A percentile compares a stretch with the other conserved stretches of the same genome.
These are phyloP conservation scores for Phalaenopsis equestris DNA, from an alignment of 106 monocot species.

Conservation along the genomic window DNA sequence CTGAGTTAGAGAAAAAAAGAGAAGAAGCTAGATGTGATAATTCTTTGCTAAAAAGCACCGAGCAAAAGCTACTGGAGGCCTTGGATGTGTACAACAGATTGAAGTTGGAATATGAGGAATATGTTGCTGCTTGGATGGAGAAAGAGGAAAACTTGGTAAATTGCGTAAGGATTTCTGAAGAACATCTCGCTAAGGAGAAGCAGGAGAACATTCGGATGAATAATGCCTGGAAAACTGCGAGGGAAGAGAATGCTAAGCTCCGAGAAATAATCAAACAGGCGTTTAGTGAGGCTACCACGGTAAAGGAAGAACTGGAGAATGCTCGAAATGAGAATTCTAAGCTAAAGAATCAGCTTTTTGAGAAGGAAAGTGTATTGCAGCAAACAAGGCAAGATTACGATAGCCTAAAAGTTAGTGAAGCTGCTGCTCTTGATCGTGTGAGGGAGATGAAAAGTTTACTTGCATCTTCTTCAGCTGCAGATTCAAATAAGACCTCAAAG, in stretches of 20 bases:
- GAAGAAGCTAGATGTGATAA: neutral
- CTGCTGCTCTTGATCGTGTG: slow-evolving; percentile 34
- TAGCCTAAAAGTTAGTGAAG: slow-evolving; percentile 41
- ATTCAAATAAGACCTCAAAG: slow-evolving; percentile 5
- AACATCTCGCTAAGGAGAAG: slow-evolving; percentile 37
- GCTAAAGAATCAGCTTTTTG: slow-evolving; percentile 37
- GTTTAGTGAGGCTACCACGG: slow-evolving; percentile 52
- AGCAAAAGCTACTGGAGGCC: slow-evolving; percentile 23
- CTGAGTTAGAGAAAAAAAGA: slow-evolving; percentile 14
- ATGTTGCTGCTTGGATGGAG: slow-evolving; percentile 36
- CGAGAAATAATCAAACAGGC: slow-evolving; percentile 81
- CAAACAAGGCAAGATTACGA: slow-evolving; percentile 31
- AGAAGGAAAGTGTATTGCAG: slow-evolving; percentile 34
- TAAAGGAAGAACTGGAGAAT: slow-evolving; percentile 76
- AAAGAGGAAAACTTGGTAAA: slow-evolving; percentile 58
- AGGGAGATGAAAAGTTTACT: slow-evolving; percentile 42
- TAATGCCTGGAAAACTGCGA: slow-evolving; percentile 30
- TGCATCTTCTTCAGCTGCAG: slow-evolving; percentile 17
- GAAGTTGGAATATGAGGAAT: slow-evolving; percentile 56
- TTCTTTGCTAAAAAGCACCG: slow-evolving; percentile 19
- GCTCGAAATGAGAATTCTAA: slow-evolving; percentile 57
- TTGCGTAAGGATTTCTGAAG: slow-evolving; percentile 54
- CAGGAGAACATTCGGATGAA: slow-evolving; percentile 38
- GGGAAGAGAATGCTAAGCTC: slow-evolving; percentile 54
- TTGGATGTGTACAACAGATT: slow-evolving; percentile 32